Evolutionary conservation across 768 basidiomycete genomes (phyloP), one percentile per base, ranked within the genome.

Genomic region (Clavulina sp.): DNA sequence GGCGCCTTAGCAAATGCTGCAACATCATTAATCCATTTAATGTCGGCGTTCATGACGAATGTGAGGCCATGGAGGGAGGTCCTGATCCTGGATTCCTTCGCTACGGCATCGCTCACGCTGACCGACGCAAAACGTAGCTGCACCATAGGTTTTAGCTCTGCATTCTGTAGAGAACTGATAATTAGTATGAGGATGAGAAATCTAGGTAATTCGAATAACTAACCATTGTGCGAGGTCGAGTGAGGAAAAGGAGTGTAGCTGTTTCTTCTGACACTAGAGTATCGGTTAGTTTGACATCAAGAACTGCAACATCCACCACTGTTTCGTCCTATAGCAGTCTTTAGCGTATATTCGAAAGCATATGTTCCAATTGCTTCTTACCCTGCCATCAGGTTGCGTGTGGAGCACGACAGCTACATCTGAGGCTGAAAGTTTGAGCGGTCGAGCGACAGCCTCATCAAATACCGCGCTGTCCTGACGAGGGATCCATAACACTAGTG

Each of bases 51-150:
- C 3, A 80, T 56, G 52, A 73, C 75, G 56, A 73, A 73, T 0
- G 77, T 82, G 54, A 84, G 74, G 19, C 78, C 79, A 53, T 68
- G 74, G 16, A 85, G 59, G 5, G 74, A 72, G 18, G 84, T 54
- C 54, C 76, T 77, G 55, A 93, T 63, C 51, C 72, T 72, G 1
- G 85, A 86, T 62, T 89, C 84, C 66, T 93, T 92, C n/a, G 74
- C 69, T 1, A 68, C 70, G 0, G 78, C 74, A 51, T 72, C 76
- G 2, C 78, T 72, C 9, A 79, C 67, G 2, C 71, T 64, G 2
- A 77, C 60, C 0, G 89, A 88, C 6, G 71, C 70, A 59, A 89
- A 77, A n/a, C 74, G 71, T 18, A 82, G 63, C 53, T 80, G 77
- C 44, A 85, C 48, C 23, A 78, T 61, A 2, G 80, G 71, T 48